A percentile compares a stretch with the other conserved stretches of the same genome.
Conservation (phyloP, 345 rosid genomes). For the Bruguiera sexangula region DNA sequence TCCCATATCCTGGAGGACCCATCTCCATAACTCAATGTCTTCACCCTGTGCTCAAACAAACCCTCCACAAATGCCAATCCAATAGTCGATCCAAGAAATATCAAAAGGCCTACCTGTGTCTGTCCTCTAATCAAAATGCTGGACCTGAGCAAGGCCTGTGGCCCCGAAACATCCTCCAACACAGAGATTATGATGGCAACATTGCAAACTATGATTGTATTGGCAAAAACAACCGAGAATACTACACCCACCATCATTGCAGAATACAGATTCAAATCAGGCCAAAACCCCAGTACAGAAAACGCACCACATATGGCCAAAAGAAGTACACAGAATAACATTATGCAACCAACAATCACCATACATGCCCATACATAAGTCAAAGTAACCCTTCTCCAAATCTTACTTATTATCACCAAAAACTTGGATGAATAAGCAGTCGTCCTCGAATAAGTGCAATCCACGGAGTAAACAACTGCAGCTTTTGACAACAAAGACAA, state of each 20-base stretch:
- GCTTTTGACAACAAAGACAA: slow-evolving; percentile 60
- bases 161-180: slow-evolving; percentile 84
- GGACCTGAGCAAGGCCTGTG: slow-evolving; percentile 60
- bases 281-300: slow-evolving; percentile 49
- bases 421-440: slow-evolving; percentile 49
- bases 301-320: slow-evolving; percentile 49
- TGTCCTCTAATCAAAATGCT: slow-evolving; percentile 71
- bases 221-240: slow-evolving; percentile 82
- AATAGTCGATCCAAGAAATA: slow-evolving; percentile 78
- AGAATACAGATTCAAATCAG: slow-evolving; percentile 53
- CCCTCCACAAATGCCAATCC: slow-evolving; percentile 77
- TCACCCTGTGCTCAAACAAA: slow-evolving; percentile 88
- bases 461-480: slow-evolving; percentile 76
- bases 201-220: slow-evolving; percentile 66
- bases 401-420: slow-evolving; percentile 37
- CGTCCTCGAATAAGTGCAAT: slow-evolving; percentile 66
- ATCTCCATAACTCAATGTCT: slow-evolving; percentile 82
- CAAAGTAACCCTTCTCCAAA: slow-evolving; percentile 61
- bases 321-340: slow-evolving; percentile 61
- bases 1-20: slow-evolving; percentile 93
- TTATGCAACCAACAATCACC: slow-evolving; percentile 58
- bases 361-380: slow-evolving; percentile 72
- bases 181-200: slow-evolving; percentile 66
- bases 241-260: slow-evolving; percentile 51
- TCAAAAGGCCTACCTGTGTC: slow-evolving; percentile 84